Conservation (phyloP, 345 rosid species). For the Combretum micranthum region DNA sequence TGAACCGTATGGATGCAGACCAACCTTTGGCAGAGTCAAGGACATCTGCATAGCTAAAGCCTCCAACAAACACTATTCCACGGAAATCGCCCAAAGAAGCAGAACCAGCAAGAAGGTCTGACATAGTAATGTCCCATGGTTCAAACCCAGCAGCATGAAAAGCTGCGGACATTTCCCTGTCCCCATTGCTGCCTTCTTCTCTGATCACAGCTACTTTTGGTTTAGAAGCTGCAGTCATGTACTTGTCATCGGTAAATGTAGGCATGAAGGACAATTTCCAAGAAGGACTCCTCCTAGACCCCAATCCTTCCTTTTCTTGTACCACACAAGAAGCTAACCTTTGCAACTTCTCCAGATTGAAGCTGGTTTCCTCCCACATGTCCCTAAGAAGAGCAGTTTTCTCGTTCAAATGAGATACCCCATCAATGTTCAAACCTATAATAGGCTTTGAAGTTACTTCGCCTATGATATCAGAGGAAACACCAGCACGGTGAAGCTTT, state of each 20-base stretch:
- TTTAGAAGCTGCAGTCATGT: conserved; percentile 44
- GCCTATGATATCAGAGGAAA: conserved; percentile 65
- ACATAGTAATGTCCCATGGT: conserved; percentile 92
- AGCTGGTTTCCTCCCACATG: conserved; percentile 94
- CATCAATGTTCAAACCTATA: conserved; percentile 58
- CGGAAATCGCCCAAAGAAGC: conserved; percentile 57
- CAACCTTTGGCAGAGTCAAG: conserved; percentile 98
- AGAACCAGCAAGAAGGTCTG: conserved; percentile 68
- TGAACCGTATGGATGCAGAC: conserved; percentile 91
- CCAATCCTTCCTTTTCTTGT: conserved; percentile 79
- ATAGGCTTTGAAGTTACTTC: conserved; percentile 47
- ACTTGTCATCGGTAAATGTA: conserved; percentile 52
- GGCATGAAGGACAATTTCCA: conserved; percentile 78
- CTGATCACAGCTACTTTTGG: conserved; percentile 90
- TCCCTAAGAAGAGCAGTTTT: conserved; percentile 63
- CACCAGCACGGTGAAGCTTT: conserved; percentile 35
- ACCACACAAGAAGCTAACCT: conserved; percentile 77
- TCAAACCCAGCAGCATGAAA: conserved; percentile 86
- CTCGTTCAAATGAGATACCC: conserved; percentile 45
- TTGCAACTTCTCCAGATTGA: conserved; percentile 73
- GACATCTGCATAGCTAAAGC: conserved; percentile 91
- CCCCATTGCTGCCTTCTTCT: conserved; percentile 98
- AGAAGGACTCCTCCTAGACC: conserved; percentile 57
- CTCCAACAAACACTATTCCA: conserved; percentile 90
- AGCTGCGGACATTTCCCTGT: conserved; percentile 95